phyloP scores from a whole-genome alignment of 176 grass and related monocot species.

The Zizania latifolia region DNA sequence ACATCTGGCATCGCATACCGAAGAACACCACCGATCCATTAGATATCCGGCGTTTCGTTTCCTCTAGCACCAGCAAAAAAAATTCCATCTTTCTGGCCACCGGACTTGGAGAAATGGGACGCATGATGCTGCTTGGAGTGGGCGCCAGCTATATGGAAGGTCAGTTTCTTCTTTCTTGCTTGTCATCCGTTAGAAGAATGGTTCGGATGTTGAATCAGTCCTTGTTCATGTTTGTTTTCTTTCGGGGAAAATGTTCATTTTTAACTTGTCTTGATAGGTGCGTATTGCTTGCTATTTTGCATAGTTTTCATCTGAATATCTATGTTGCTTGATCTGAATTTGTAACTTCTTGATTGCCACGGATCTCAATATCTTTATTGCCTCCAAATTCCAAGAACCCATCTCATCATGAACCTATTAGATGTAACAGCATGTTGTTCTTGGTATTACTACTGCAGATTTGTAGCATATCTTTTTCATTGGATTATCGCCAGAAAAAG shows the following conservation, averaged over 20 bases:
- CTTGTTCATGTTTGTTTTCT: slow-evolving; percentile 7
- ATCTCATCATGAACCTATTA: not conserved
- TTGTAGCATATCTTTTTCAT: slow-evolving; percentile 19
- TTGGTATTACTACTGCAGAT: slow-evolving; percentile 23
- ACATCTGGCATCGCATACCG: slow-evolving; percentile 21
- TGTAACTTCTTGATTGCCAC: slow-evolving; percentile 1
- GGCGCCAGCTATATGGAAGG: slow-evolving; percentile 29
- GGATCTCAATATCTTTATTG: slow-evolving; percentile 43
- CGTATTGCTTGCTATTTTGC: slow-evolving; percentile 16
- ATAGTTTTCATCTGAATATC: not conserved
- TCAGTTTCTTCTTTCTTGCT: slow-evolving; percentile 30
- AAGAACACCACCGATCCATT: slow-evolving; percentile 21
- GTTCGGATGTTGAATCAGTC: slow-evolving; percentile 15
- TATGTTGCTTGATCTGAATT: slow-evolving; percentile 31
- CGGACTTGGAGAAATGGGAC: slow-evolving; percentile 22
- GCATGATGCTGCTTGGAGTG: slow-evolving; percentile 36
- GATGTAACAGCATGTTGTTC: not conserved
- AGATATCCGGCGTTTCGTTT: not conserved
- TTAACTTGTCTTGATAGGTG: slow-evolving; percentile 25
- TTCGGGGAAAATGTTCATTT: not conserved
- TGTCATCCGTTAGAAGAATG: slow-evolving; percentile 1
- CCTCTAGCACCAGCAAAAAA: slow-evolving; percentile 15
- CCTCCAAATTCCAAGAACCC: not conserved
- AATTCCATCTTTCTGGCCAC: slow-evolving; percentile 16
- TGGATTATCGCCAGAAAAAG: not conserved